Base-by-base conservation (phyloP, 495 filamentous ascomycete genomes). In the Aspergillus campestris region DNA sequence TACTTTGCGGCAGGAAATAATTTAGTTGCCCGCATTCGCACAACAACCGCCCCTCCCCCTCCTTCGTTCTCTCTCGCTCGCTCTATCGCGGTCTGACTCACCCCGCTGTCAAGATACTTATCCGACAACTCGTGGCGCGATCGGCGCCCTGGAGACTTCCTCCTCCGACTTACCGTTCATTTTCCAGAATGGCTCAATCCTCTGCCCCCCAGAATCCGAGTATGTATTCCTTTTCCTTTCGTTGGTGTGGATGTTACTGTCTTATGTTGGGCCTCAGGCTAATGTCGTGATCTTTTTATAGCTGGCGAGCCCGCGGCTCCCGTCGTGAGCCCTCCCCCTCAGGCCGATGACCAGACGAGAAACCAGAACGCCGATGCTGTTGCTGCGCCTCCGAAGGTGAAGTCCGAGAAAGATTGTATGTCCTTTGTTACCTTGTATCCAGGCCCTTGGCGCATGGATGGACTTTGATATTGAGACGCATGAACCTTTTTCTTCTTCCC, bases 341-440 rank as follows among this genome's bases (percentile, higher is more conserved):
- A 70, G 11, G 59, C 70, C 43, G 63, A 75, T n/a, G 55, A 59
- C 34, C 67, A 78, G 42, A 66, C 67, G 30, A 71, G 72, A 56
- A 58, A 60, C 38, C 66, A 74, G 40, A 56, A 77, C 35, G 59
- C 60, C 46, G 63, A 65, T 50, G 64, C 69, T 14, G 63, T 64
- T 13, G 66, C 59, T 33, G 66, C 48, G 33, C 57, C 59, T 52
- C 53, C 67, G 43, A 80, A 79, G 62, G 74, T 80, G 55, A 81
- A 82, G 67, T 73, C 64, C 39, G 76, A 77, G 58, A 80, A 78
- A 57, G 78, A 80, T 47, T 47, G 71, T 76, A 73, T 42, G 72
- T 66, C 15, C 5, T 41, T 18, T 38, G 51, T 18, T 5, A 33
- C 11, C 27, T 18, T 33, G 15, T 18, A 9, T 18, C 12, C 42